phyloP scores from a whole-genome alignment of 164 flowering plant genomes.

The Magnolia changhungtana region DNA sequence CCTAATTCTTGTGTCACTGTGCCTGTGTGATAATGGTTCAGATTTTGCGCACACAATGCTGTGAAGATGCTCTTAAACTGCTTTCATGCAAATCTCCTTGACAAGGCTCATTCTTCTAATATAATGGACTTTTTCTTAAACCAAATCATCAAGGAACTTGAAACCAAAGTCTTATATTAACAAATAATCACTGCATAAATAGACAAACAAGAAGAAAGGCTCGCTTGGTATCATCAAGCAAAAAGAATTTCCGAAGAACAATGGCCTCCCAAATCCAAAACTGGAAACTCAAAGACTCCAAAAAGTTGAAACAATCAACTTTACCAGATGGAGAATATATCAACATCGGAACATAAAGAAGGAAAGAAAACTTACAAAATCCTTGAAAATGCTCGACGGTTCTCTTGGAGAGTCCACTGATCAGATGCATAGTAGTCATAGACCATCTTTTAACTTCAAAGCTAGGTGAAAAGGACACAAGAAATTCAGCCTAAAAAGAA shows the following conservation, averaged over 20 bases:
- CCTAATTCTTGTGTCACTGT: too few relatives aligned
- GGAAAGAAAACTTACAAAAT: slow-evolving; percentile 55
- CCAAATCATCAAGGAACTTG: not conserved
- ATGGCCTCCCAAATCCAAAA: not conserved
- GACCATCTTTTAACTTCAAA: too few relatives aligned
- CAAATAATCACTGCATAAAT: not conserved
- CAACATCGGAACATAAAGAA: not conserved
- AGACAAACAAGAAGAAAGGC: not conserved
- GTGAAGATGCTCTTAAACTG: too few relatives aligned
- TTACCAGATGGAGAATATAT: not conserved
- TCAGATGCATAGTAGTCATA: slow-evolving; percentile 20
- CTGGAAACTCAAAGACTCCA: not conserved
- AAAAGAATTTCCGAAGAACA: not conserved
- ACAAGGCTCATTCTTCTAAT: too few relatives aligned
- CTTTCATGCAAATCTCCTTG: too few relatives aligned
- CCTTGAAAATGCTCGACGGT: slow-evolving; percentile 78
- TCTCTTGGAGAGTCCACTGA: slow-evolving; percentile 84
- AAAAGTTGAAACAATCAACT: not conserved
- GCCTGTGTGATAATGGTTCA: too few relatives aligned
- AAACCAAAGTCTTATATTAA: too few relatives aligned
- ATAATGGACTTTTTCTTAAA: too few relatives aligned
- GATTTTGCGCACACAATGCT: too few relatives aligned
- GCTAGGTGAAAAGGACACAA: too few relatives aligned
- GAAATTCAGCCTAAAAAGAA: too few relatives aligned
- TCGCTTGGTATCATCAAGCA: not conserved